Percentiles rank a stretch among this genome's conserved stretches.
Conservation (phyloP, 345 rosid genomes). For the Linum lewisii region DNA sequence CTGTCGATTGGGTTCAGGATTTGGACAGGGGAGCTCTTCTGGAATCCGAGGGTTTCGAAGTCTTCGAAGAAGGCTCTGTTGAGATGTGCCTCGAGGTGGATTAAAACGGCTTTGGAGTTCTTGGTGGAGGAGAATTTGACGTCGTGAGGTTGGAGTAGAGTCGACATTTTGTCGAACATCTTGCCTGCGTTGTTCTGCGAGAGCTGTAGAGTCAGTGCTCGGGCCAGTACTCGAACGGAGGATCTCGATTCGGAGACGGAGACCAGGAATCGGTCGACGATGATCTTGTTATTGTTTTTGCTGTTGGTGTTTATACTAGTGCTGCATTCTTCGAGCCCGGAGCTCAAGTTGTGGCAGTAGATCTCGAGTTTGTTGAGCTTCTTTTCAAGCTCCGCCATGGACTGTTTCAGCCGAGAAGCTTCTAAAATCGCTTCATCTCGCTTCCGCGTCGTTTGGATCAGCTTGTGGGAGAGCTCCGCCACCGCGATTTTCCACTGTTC, state of each 20-base stretch:
- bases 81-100: slow-evolving; percentile 61
- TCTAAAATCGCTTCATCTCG: slow-evolving; percentile 77
- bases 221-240: slow-evolving; percentile 48
- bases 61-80: slow-evolving; percentile 77
- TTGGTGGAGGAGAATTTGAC: slow-evolving; percentile 47
- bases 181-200: slow-evolving; percentile 45
- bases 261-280: slow-evolving; percentile 45
- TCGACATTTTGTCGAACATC: slow-evolving; percentile 46
- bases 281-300: no score
- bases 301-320: slow-evolving; percentile 4
- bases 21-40: slow-evolving; percentile 38
- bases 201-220: slow-evolving; percentile 52
- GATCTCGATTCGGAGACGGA: slow-evolving; percentile 66
- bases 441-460: slow-evolving; percentile 64
- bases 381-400: slow-evolving; percentile 88
- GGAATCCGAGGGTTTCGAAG: slow-evolving; percentile 72
- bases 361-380: slow-evolving; percentile 83
- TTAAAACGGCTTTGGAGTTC: slow-evolving; percentile 43
- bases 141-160: slow-evolving; percentile 62
- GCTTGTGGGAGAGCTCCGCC: slow-evolving; percentile 80
- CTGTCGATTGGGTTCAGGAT: slow-evolving; percentile 67
- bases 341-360: slow-evolving; percentile 67
- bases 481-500: slow-evolving; percentile 66
- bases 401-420: slow-evolving; percentile 60
- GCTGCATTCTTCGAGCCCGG: slow-evolving; percentile 60